Base-by-base conservation (phyloP, 331 rosid genomes). In the Dryas integrifolia region DNA sequence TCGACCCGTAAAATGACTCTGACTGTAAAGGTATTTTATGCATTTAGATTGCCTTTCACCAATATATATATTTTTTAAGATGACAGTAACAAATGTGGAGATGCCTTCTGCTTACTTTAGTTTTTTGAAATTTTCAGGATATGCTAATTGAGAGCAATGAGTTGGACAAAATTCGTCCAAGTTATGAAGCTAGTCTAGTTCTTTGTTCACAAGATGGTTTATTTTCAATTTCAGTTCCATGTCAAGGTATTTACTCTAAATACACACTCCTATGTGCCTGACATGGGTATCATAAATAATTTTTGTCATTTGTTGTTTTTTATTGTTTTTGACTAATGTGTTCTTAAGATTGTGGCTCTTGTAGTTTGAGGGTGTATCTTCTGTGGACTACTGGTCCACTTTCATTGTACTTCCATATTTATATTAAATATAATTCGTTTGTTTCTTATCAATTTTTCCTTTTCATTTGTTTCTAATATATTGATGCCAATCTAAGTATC, bases 151-250 rank as follows among this genome's bases (percentile, higher is more conserved):
- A 51, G 66, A 66, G 86, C 65, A 47, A 51, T 4, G 78, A 79
- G 21, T 49, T 86, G 43, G 86, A 86, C 80, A 72, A 74, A 73
- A 67, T 86, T 55, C 47, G 81, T 21, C 86, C 86, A 10, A 53
- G 44, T 70, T 81, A 86, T 47, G 12, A 5, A 70, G 80, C 84
- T 11, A 63, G 68, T 53, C 69, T 84, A 70, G 18, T 67, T 51
- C 65, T 86, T 73, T 60, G 64, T 73, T 67, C 83, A 65, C 8
- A 13, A 26, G 58, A 75, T 59, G 46, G 51, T 1, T 30, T 38
- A 3, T 48, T 72, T 7, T 74, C 85, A 0, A 53, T 81, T 69
- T 55, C 81, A 56, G 11, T 81, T 26, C 70, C 87, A 0, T 80
- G 85, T 65, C 70, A 41, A 77, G 89, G 92, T 87, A 69, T 38